A percentile compares a stretch with the other conserved stretches of the same genome.
Evolutionary conservation across 2,329 filamentous ascomycete species (phyloP).

Genomic region (Exserohilum rostratum): DNA sequence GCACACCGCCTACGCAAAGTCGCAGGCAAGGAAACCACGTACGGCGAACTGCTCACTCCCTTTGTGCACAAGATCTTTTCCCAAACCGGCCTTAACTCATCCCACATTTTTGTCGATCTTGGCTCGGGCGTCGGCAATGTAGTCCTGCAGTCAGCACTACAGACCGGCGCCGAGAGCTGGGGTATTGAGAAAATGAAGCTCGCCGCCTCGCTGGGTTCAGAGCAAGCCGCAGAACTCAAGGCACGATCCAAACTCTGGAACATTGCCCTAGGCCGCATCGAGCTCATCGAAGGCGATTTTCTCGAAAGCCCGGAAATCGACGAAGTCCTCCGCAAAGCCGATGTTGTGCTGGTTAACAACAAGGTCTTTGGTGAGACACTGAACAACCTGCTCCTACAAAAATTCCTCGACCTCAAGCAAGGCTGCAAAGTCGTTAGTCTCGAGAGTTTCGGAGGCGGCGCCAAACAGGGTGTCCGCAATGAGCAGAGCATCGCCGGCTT

Average conservation of each 20-base stretch:
- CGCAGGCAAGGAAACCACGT: constrained; percentile 89
- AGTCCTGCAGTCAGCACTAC: constrained; percentile 88
- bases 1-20: constrained; percentile 85
- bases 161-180: constrained; percentile 93
- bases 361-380: constrained; percentile 90
- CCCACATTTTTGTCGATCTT: constrained; percentile 89
- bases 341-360: constrained; percentile 98
- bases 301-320: constrained; percentile 73
- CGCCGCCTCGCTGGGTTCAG: constrained; percentile 79
- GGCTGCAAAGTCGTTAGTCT: constrained; percentile 90
- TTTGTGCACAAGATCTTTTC: constrained; percentile 85
- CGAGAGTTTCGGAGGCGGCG: constrained; percentile 79
- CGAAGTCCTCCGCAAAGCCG: constrained; percentile 77
- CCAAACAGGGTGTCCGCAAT: constrained; percentile 72
- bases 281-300: constrained; percentile 84
- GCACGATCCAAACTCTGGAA: constrained; percentile 92
- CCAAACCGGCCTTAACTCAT: constrained; percentile 76
- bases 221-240: constrained; percentile 81
- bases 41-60: constrained; percentile 86
- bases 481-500: constrained; percentile 82
- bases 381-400: constrained; percentile 82
- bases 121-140: constrained; percentile 97
- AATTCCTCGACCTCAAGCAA: constrained; percentile 91
- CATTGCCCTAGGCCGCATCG: constrained; percentile 76
- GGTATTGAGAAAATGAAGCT: constrained; percentile 97